phyloP scores from a whole-genome alignment of 768 basidiomycete genomes.

The Cyclocybe aegerita region DNA sequence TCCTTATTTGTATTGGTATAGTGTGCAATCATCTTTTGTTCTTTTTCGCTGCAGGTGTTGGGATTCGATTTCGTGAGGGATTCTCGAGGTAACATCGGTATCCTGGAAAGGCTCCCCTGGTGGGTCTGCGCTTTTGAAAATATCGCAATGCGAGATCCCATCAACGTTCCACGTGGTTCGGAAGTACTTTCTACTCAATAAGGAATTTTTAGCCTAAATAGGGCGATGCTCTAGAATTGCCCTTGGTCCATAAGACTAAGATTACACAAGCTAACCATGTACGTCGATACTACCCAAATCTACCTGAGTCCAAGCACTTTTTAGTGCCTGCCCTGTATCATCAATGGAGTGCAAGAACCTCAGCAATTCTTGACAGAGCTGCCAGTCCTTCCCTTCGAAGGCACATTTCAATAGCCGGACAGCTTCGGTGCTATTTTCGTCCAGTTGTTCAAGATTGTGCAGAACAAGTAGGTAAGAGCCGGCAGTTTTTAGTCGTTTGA shows the following conservation, averaged over 20 bases:
- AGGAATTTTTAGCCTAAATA: not conserved
- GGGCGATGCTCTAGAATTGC: no score
- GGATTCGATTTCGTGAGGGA: no score
- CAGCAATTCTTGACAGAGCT: slow-evolving; percentile 87
- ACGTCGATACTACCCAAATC: slow-evolving; percentile 14
- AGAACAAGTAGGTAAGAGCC: slow-evolving; percentile 91
- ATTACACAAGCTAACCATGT: not conserved
- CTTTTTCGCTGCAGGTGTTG: no score
- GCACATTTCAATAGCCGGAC: slow-evolving; percentile 78
- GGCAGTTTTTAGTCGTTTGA: slow-evolving; percentile 80
- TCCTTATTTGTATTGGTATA: no score
- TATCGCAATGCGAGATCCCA: no score
- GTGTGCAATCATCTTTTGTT: no score
- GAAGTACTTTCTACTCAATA: not conserved
- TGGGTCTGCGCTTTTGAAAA: no score
- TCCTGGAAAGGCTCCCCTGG: no score
- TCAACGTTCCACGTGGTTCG: no score
- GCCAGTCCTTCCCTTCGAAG: slow-evolving; percentile 79
- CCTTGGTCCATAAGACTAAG: not conserved
- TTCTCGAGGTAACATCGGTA: no score
- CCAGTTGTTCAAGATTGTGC: slow-evolving; percentile 89
- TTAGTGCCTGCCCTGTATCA: slow-evolving; percentile 73
- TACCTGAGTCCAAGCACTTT: slow-evolving; percentile 52
- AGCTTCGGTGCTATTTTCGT: slow-evolving; percentile 77
- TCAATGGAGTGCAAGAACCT: slow-evolving; percentile 94